Evolutionary conservation across 768 basidiomycete genomes (phyloP), one percentile per base, ranked within the genome.

Genomic region (Rhodotorula babjevae): DNA sequence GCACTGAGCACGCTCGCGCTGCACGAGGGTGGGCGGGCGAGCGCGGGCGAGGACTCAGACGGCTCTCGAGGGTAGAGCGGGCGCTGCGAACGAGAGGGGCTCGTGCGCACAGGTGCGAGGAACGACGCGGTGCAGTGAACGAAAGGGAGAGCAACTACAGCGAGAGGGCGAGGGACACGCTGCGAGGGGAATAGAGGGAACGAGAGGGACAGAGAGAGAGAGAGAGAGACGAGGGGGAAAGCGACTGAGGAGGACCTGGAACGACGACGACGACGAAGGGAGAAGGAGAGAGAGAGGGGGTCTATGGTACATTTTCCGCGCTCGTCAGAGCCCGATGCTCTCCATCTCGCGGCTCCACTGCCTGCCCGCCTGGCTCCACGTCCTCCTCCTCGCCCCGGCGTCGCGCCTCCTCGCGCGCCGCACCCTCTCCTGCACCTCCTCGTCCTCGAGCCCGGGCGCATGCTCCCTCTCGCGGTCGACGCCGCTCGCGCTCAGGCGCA

Each of bases 341-440:
- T 72, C 71, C 19, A 72, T 66, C 15, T 49, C 46, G 47, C 49
- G 58, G 21, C 58, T 62, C 71, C 71, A 72, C 59, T 59, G 61
- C 53, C 63, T 60, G 21, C 71, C 42, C 5, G 68, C 63, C 25
- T 61, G 68, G 60, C 68, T 67, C 71, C 71, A 72, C 63, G 59
- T 68, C 52, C 63, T 64, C n/a, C 71, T 27, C 31, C 57, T 18
- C 25, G 46, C 40, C 40, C 47, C 56, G 52, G 40, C 18, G n/a
- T 2, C 15, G 31, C 66, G n/a, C 44, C 67, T 59, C 40, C 53
- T 49, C 50, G 60, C 44, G 42, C 60, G 42, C 16, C 67, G 36
- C 55, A 61, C 67, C 63, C 31, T 19, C 56, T 61, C 52, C 71
- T 55, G 33, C 60, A 67, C 18, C 67, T 42, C 67, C 3, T 47